Conservation (phyloP, 768 basidiomycete genomes). For the Mycena chlorophos region DNA sequence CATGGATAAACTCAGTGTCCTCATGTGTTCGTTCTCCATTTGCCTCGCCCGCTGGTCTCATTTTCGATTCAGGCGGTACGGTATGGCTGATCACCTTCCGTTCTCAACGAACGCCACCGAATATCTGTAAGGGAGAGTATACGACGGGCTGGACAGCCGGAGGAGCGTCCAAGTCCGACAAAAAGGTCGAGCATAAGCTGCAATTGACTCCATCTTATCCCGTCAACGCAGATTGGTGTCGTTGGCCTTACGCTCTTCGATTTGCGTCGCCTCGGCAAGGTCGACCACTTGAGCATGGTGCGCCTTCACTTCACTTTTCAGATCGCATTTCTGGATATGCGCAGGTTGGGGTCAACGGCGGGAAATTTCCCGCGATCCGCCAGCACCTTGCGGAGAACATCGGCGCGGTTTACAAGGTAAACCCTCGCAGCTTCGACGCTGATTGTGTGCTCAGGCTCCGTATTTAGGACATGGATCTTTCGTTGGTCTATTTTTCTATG, state of each 20-base stretch:
- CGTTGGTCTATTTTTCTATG: slow-evolving; percentile 46
- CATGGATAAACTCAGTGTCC: slow-evolving; percentile 53
- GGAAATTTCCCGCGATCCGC: slow-evolving; percentile 85
- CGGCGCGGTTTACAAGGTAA: slow-evolving; percentile 77
- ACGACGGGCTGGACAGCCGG: slow-evolving; percentile 93
- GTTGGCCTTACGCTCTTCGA: slow-evolving; percentile 90
- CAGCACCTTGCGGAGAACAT: slow-evolving; percentile 83
- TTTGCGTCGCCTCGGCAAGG: slow-evolving; percentile 80
- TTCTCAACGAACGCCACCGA: neutral
- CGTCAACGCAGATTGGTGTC: slow-evolving; percentile 64
- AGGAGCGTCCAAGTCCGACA: slow-evolving; percentile 93
- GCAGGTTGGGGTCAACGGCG: slow-evolving; percentile 82
- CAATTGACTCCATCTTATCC: neutral
- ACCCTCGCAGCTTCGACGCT: too few species aligned
- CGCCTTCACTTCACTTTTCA: neutral
- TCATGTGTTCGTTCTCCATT: slow-evolving; percentile 65
- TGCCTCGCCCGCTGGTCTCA: slow-evolving; percentile 10
- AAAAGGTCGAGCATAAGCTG: slow-evolving; percentile 59
- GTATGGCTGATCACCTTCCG: slow-evolving; percentile 25
- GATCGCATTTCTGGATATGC: neutral
- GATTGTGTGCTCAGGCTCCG: too few species aligned
- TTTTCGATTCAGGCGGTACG: slow-evolving; percentile 44
- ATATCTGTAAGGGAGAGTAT: slow-evolving; percentile 68
- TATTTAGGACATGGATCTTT: slow-evolving; percentile 82
- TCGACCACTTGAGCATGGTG: slow-evolving; percentile 66